Evolutionary conservation across 768 basidiomycete genomes (phyloP).

Genomic region (Pleurotus djamor): DNA sequence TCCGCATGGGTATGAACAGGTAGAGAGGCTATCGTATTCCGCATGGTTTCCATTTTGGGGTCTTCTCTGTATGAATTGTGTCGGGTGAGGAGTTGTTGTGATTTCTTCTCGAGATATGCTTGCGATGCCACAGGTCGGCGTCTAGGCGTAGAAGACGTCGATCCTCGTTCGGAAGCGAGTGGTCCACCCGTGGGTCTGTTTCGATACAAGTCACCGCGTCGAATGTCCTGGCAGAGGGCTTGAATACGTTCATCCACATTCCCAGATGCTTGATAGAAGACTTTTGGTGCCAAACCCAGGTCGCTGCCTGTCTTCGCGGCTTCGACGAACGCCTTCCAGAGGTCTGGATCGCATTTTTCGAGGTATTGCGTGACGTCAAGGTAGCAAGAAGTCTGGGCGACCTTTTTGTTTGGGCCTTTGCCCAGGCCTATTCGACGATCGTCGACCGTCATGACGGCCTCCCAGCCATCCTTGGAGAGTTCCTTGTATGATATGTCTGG

Average conservation of each 20-base stretch:
- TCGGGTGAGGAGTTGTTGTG: slow-evolving; percentile 48
- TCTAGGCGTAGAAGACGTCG: background rate
- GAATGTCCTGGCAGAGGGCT: slow-evolving; percentile 68
- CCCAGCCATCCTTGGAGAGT: slow-evolving; percentile 42
- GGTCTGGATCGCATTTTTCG: slow-evolving; percentile 74
- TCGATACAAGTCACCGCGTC: slow-evolving; percentile 59
- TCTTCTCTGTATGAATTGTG: slow-evolving; percentile 60
- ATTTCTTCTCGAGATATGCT: slow-evolving; percentile 46
- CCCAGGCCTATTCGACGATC: slow-evolving; percentile 85
- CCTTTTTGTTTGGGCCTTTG: slow-evolving; percentile 64
- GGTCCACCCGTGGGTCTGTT: slow-evolving; percentile 46
- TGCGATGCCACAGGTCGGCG: slow-evolving; percentile 8
- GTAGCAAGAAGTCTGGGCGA: slow-evolving; percentile 68
- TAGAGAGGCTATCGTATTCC: slow-evolving; percentile 60
- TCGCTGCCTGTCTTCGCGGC: slow-evolving; percentile 65
- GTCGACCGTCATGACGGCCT: slow-evolving; percentile 74
- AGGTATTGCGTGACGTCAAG: slow-evolving; percentile 89
- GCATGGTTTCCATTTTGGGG: slow-evolving; percentile 62
- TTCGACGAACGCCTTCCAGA: slow-evolving; percentile 73
- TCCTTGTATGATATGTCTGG: slow-evolving; percentile 65
- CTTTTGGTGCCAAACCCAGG: slow-evolving; percentile 68
- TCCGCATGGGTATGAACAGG: slow-evolving; percentile 73
- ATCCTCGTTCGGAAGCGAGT: slow-evolving; percentile 13
- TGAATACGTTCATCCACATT: slow-evolving; percentile 66
- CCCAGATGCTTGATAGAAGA: slow-evolving; percentile 64